phyloP scores from a whole-genome alignment of 345 rosid genomes.

The Dipteronia dyeriana region DNA sequence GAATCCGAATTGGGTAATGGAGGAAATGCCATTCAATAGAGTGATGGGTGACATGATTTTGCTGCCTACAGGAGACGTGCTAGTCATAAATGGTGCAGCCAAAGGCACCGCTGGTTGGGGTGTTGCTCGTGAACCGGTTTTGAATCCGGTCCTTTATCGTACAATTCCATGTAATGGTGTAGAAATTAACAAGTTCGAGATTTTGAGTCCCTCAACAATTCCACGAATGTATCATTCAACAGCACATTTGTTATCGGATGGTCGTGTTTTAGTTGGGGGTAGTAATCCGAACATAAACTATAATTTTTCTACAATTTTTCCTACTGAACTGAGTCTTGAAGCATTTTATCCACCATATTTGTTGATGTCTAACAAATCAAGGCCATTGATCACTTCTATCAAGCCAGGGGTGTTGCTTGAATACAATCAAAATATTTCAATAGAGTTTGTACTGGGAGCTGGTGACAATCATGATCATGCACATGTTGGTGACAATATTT shows the following conservation, averaged over 20 bases:
- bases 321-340: constrained; percentile 45
- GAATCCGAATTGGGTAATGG: constrained; percentile 37
- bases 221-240: constrained; percentile 53
- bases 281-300: constrained; percentile 43
- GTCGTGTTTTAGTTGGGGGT: constrained; percentile 46
- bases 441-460: constrained; percentile 22
- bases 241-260: constrained; percentile 43
- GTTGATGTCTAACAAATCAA: constrained; percentile 14
- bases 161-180: background rate
- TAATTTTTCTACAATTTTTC: constrained; percentile 35
- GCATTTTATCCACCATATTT: constrained; percentile 52
- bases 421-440: constrained; percentile 27
- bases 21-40: constrained; percentile 48
- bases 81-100: constrained; percentile 48
- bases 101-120: constrained; percentile 37
- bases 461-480: constrained; percentile 8
- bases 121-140: constrained; percentile 20
- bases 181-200: constrained; percentile 22
- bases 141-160: constrained; percentile 25
- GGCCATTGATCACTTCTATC: constrained; percentile 26
- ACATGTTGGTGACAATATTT: background rate
- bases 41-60: constrained; percentile 56
- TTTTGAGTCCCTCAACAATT: constrained; percentile 31
- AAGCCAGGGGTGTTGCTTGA: constrained; percentile 14
- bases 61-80: constrained; percentile 47